Evolutionary conservation across 441 rosid species (phyloP).

Genomic region (Euphorbia schlechtendalii): DNA sequence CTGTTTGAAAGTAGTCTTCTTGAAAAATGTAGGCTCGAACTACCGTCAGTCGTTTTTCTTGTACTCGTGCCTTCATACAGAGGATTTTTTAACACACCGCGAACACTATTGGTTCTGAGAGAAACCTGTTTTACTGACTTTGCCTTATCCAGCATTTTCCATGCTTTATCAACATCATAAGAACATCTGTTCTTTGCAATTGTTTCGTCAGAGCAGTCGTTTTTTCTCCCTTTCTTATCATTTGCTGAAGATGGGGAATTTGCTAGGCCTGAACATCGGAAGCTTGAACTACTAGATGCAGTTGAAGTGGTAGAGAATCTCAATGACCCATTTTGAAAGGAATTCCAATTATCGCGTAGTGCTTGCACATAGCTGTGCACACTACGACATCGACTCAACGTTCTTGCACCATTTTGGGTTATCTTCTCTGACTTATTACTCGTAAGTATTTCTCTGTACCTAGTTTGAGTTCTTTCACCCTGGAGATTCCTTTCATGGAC

Average conservation of each 20-base stretch:
- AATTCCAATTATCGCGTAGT: constrained; percentile 47
- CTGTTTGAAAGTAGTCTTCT: constrained; percentile 12
- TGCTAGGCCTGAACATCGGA: constrained; percentile 16
- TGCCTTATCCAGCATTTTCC: constrained; percentile 54
- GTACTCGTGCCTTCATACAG: constrained; percentile 15
- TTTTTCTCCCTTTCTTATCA: constrained; percentile 16
- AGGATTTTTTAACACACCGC: constrained; percentile 14
- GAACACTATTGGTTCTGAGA: constrained; percentile 11
- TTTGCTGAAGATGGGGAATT: constrained; percentile 19
- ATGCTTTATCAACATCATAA: constrained; percentile 36
- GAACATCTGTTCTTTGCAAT: constrained; percentile 13
- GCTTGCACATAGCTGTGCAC: constrained; percentile 31
- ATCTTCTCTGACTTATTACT: constrained; percentile 16
- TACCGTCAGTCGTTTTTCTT: constrained; percentile 10
- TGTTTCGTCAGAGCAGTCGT: constrained; percentile 3
- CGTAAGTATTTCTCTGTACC: constrained; percentile 9
- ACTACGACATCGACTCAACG: constrained; percentile 33
- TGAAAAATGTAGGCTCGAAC: constrained; percentile 8
- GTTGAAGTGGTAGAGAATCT: constrained; percentile 29
- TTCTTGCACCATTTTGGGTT: constrained; percentile 30
- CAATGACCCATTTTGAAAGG: constrained; percentile 35
- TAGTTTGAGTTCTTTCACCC: background rate
- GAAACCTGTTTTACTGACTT: constrained; percentile 24
- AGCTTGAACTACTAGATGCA: constrained; percentile 14
- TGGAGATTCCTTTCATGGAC: background rate